phyloP scores from a whole-genome alignment of 371 early-diverging fungal species.

The Apophysomyces variabilis region DNA sequence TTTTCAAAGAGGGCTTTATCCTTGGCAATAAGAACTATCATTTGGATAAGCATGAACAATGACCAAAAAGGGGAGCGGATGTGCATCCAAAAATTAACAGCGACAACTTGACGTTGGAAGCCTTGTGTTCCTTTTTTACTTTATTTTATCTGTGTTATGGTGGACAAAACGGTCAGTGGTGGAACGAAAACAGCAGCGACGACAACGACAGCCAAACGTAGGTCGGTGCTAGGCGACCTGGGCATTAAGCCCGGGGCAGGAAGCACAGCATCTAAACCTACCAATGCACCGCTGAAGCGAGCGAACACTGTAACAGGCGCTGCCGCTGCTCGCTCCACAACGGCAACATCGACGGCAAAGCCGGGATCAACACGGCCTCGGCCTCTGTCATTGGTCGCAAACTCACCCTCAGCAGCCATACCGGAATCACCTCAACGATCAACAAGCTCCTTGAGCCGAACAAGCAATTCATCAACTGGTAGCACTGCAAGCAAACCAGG shows the following conservation, averaged over 20 bases:
- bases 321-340: conserved; percentile 17
- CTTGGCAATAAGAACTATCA: too few relatives aligned
- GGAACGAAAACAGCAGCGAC: conserved; percentile 14
- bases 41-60: too few relatives aligned
- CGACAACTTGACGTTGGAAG: neutral
- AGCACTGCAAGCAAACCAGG: conserved; percentile 13
- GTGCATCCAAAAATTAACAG: neutral
- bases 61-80: too few relatives aligned
- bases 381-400: conserved; percentile 22
- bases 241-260: conserved; percentile 40
- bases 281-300: conserved; percentile 23
- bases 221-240: conserved; percentile 40
- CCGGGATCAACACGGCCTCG: conserved; percentile 17
- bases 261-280: conserved; percentile 18
- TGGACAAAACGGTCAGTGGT: neutral
- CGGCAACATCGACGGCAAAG: conserved; percentile 12
- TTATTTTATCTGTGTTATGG: neutral
- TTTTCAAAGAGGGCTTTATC: too few relatives aligned
- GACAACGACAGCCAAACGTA: conserved; percentile 27
- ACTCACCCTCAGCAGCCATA: conserved; percentile 19
- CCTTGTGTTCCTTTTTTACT: conserved; percentile 2
- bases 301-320: conserved; percentile 19
- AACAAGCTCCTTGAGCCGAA: conserved; percentile 13
- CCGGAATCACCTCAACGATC: conserved; percentile 28
- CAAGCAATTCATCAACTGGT: conserved; percentile 16